phyloP scores from a whole-genome alignment of 176 grass and related monocot genomes.

The Tillandsia fasciculata region DNA sequence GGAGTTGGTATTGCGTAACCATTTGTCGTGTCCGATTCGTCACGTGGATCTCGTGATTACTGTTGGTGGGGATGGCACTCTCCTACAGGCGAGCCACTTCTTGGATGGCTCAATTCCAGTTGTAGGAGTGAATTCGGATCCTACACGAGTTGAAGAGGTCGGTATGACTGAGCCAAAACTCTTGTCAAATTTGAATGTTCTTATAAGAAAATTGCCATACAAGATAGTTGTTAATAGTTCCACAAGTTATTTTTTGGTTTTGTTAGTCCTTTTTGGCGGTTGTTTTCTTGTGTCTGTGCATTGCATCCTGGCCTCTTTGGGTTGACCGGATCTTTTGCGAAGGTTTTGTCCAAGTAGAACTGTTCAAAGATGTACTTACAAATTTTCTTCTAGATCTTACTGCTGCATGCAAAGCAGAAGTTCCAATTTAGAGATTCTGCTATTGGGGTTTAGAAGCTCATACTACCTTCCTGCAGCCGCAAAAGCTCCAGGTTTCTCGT shows the following conservation, averaged over 20 bases:
- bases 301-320: too few species aligned
- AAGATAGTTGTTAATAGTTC: not conserved
- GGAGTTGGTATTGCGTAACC: slow-evolving; percentile 42
- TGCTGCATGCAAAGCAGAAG: too few species aligned
- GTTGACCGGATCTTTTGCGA: too few species aligned
- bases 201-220: not conserved
- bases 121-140: slow-evolving; percentile 91
- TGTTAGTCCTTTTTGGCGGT: too few species aligned
- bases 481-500: too few species aligned
- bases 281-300: too few species aligned
- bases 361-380: too few species aligned
- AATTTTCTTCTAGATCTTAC: too few species aligned
- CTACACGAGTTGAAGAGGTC: slow-evolving; percentile 64
- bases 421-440: too few species aligned
- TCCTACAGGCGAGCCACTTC: slow-evolving; percentile 75
- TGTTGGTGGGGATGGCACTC: slow-evolving; percentile 81
- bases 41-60: slow-evolving; percentile 81
- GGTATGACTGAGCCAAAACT: slow-evolving; percentile 1
- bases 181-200: not conserved
- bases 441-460: too few species aligned
- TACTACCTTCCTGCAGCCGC: too few species aligned
- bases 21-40: slow-evolving; percentile 44
- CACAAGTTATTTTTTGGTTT: not conserved
- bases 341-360: too few species aligned
- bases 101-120: slow-evolving; percentile 62